Evolutionary conservation across 495 filamentous ascomycete species (phyloP).

Genomic region (Neurospora tetraspora): DNA sequence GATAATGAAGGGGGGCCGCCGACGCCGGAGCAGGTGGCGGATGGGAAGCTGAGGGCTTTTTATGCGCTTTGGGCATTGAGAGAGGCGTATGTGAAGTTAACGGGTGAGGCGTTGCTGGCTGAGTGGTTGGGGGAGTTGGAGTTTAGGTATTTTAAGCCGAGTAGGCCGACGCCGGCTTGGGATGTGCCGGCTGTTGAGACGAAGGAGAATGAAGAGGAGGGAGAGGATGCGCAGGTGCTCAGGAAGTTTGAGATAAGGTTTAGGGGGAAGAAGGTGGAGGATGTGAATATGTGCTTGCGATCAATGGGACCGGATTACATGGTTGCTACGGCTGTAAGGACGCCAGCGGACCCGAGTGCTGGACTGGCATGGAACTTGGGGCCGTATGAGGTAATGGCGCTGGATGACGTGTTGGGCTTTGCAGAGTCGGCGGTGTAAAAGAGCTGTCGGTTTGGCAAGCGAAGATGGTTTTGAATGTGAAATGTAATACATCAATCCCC

Average conservation of each 20-base stretch:
- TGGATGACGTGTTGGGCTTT: slow-evolving; percentile 29
- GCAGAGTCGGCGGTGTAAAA: slow-evolving; percentile 19
- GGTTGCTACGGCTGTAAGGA: slow-evolving; percentile 36
- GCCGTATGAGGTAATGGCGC: slow-evolving; percentile 24
- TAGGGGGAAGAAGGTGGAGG: slow-evolving; percentile 25
- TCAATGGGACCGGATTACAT: slow-evolving; percentile 36
- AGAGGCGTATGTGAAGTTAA: slow-evolving; percentile 91
- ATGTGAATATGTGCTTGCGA: slow-evolving; percentile 34
- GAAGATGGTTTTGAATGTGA: not conserved
- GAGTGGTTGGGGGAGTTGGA: slow-evolving; percentile 57
- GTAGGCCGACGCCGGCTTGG: slow-evolving; percentile 15
- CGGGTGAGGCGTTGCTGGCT: slow-evolving; percentile 76
- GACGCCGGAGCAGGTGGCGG: slow-evolving; percentile 14
- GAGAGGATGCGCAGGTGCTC: slow-evolving; percentile 19
- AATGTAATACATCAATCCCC: not conserved
- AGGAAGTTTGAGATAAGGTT: slow-evolving; percentile 29
- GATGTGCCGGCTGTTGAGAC: slow-evolving; percentile 7
- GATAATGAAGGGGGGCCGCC: not conserved
- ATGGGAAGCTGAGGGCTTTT: slow-evolving; percentile 55
- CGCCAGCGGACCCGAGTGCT: slow-evolving; percentile 23
- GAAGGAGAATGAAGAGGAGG: slow-evolving; percentile 5
- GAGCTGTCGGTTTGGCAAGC: not conserved
- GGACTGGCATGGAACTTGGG: slow-evolving; percentile 30
- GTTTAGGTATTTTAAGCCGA: slow-evolving; percentile 27
- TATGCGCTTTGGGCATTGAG: slow-evolving; percentile 85